Conservation (phyloP, 208 protist species). For the Trypanosoma caninum region DNA sequence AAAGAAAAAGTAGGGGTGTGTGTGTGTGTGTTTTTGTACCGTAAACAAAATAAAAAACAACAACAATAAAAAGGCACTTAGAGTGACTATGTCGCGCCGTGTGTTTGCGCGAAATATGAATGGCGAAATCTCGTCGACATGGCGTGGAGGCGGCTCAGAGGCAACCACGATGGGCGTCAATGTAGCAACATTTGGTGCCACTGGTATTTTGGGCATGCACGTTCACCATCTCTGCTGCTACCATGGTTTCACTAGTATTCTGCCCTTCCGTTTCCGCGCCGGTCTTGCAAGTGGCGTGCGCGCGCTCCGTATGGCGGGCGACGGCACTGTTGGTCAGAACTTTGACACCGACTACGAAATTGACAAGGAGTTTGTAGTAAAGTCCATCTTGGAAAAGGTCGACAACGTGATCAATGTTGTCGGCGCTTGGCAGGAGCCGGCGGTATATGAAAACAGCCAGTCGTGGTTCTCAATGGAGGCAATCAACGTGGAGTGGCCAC, state of each 20-base stretch:
- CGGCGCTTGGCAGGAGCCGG: slow-evolving; percentile 85
- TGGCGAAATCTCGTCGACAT: slow-evolving; percentile 80
- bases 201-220: slow-evolving; percentile 77
- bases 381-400: slow-evolving; percentile 87
- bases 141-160: slow-evolving; percentile 72
- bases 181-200: slow-evolving; percentile 81
- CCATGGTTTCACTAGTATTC: slow-evolving; percentile 84
- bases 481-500: slow-evolving; percentile 90
- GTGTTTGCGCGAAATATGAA: slow-evolving; percentile 87
- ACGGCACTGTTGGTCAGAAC: slow-evolving; percentile 87
- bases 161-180: slow-evolving; percentile 84
- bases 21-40: too few relatives aligned
- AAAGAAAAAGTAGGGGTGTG: too few relatives aligned
- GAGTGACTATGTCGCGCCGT: slow-evolving; percentile 67
- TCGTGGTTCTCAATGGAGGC: slow-evolving; percentile 92
- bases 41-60: too few relatives aligned
- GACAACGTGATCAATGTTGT: slow-evolving; percentile 83
- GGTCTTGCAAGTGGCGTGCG: slow-evolving; percentile 79
- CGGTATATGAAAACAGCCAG: slow-evolving; percentile 85
- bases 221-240: slow-evolving; percentile 65
- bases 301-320: slow-evolving; percentile 61
- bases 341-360: slow-evolving; percentile 89
- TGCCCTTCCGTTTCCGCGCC: slow-evolving; percentile 84
- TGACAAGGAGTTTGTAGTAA: slow-evolving; percentile 91
- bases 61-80: too few relatives aligned